A percentile compares a stretch with the other conserved stretches of the same genome.
These are phyloP conservation scores for Acanthamoeba comandoni DNA, from an alignment of 208 protist species.

Conservation along the genomic window DNA sequence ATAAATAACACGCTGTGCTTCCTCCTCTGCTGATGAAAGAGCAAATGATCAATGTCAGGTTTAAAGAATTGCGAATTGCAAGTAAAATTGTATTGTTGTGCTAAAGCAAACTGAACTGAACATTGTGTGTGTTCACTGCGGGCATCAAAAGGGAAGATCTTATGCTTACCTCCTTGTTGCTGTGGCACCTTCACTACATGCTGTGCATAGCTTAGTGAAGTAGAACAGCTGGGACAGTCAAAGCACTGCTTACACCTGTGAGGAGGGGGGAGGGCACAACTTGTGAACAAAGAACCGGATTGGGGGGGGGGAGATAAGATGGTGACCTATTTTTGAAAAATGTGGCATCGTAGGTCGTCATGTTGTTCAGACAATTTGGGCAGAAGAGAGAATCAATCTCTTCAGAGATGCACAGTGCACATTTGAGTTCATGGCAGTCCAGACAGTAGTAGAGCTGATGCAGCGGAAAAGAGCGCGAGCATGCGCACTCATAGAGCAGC, in stretches of 20 bases:
- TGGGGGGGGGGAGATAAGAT: background rate
- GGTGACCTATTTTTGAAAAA: conserved; percentile 32
- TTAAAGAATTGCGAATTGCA: too few species aligned
- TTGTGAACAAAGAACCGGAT: background rate
- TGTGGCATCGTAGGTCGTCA: background rate
- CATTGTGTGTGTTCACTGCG: too few species aligned
- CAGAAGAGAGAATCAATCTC: conserved; percentile 7
- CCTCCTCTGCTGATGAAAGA: background rate
- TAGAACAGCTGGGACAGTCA: background rate
- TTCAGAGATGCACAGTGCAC: background rate
- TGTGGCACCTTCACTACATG: too few species aligned
- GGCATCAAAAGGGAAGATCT: too few species aligned
- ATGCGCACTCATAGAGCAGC: background rate
- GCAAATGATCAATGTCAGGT: too few species aligned
- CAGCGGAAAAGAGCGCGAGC: background rate
- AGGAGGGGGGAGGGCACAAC: background rate
- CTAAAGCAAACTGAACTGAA: too few species aligned
- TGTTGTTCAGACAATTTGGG: conserved; percentile 13
- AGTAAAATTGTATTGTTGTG: too few species aligned
- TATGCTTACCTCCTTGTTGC: too few species aligned
- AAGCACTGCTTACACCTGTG: conserved; percentile 16
- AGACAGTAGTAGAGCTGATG: conserved; percentile 1
- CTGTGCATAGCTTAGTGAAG: background rate
- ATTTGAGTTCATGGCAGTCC: background rate
- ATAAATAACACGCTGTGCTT: background rate